A percentile compares a stretch with the other conserved stretches of the same genome.
Conservation (phyloP, 208 protist species). For the Trypanosoma lewisi region DNA sequence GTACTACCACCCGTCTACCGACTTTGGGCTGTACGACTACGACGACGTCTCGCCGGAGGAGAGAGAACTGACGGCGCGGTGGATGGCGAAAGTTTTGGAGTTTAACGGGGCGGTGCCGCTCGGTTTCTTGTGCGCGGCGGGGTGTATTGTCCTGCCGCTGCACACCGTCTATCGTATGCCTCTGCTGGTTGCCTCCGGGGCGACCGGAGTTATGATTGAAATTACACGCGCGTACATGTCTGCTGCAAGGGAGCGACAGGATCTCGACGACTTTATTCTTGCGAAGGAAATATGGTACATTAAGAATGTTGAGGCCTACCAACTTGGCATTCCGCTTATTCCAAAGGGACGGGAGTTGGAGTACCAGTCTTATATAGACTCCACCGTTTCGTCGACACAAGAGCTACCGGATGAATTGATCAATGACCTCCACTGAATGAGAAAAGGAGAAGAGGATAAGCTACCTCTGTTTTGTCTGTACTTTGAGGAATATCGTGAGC, state of each 20-base stretch:
- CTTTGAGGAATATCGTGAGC: neutral
- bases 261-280: constrained; percentile 85
- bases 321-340: constrained; percentile 78
- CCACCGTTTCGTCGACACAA: constrained; percentile 25
- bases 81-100: constrained; percentile 83
- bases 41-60: constrained; percentile 84
- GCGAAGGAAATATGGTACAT: constrained; percentile 91
- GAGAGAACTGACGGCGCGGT: constrained; percentile 77
- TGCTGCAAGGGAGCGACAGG: constrained; percentile 72
- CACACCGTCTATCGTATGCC: constrained; percentile 82
- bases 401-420: constrained; percentile 50
- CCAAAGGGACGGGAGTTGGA: constrained; percentile 67
- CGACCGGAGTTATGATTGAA: constrained; percentile 70
- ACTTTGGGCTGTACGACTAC: constrained; percentile 87
- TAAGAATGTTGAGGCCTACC: constrained; percentile 88
- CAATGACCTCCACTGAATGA: constrained; percentile 38
- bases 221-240: constrained; percentile 75
- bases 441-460: neutral
- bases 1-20: constrained; percentile 83
- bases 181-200: constrained; percentile 58
- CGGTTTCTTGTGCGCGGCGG: constrained; percentile 56
- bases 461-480: neutral
- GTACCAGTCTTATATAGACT: constrained; percentile 67
- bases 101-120: constrained; percentile 77
- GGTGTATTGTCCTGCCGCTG: constrained; percentile 74